Evolutionary conservation across 1,284 basidiomycete species (phyloP), one percentile per base, ranked within the genome.

Genomic region (Cryptococcus deneoformans): DNA sequence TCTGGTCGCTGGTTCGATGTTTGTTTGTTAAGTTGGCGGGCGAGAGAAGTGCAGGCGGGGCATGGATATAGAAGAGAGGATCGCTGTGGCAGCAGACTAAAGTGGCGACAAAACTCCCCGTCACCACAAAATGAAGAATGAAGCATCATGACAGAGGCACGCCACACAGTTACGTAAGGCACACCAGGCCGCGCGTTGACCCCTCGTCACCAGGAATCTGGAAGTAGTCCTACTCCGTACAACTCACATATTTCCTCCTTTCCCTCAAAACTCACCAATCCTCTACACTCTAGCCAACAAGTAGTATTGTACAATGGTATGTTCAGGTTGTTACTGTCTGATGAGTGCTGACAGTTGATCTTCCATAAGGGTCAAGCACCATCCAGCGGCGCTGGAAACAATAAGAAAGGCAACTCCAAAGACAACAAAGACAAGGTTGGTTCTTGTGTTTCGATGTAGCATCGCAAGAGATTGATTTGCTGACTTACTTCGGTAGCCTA

Each of bases 311-410:
- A 56, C 29, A 39, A 56, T 56, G 54, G 54, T 56, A 20, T 29
- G 54, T n/a, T 1, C 7, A 39, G 16, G 20, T 20, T 12, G 20
- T n/a, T 34, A 5, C n/a, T 29, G 20, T 48, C 8, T 5, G 39
- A 12, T 10, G 29, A 14, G 0, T 24, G 14, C 53, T 58, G 46
- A 55, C n/a, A 4, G n/a, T 11, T 11, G 36, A 16, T 36, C 20
- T 6, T 6, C 34, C 6, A 29, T 6, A 50, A 92, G 90, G 90
- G 90, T 73, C 89, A 93, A 75, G 79, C 85, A 75, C 84, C 88
- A 58, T 92, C 90, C 43, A 87, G 86, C 67, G 68, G 64, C 46
- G 82, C 83, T 58, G 64, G 78, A 65, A 67, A 74, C 73, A 71
- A 73, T 77, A 78, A 69, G 74, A 75, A 58, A 54, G 57, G 65